A percentile compares a stretch with the other conserved stretches of the same genome.
phyloP scores from a whole-genome alignment of 2,329 filamentous ascomycete species.

The Teratosphaeria epicoccoides region DNA sequence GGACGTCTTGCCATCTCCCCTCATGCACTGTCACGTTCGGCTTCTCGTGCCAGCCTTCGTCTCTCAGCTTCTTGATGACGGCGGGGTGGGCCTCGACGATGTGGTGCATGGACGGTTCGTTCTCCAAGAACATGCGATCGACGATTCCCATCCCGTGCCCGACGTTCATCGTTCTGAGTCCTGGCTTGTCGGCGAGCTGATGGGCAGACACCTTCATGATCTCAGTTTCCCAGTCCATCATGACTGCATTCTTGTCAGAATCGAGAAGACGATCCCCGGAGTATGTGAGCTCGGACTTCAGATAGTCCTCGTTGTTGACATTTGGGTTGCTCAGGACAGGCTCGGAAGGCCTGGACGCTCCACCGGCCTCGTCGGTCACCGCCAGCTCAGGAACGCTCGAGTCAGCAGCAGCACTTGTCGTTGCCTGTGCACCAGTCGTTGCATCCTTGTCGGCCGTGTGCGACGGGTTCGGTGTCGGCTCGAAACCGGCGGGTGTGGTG shows the following conservation, averaged over 20 bases:
- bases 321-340: constrained; percentile 23
- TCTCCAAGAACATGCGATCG: constrained; percentile 36
- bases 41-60: constrained; percentile 39
- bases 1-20: constrained; percentile 40
- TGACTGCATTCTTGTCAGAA: constrained; percentile 40
- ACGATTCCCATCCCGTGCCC: constrained; percentile 44
- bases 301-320: constrained; percentile 39
- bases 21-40: constrained; percentile 39
- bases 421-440: constrained; percentile 3
- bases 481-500: constrained; percentile 14
- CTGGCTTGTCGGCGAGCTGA: constrained; percentile 28
- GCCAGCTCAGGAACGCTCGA: constrained; percentile 15
- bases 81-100: constrained; percentile 44
- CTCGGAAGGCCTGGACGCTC: constrained; percentile 14
- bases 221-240: constrained; percentile 44
- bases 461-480: constrained; percentile 25
- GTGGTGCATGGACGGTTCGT: constrained; percentile 36
- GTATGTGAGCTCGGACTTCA: constrained; percentile 39
- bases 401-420: constrained; percentile 8
- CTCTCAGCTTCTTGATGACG: constrained; percentile 35
- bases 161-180: constrained; percentile 39
- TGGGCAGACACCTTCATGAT: constrained; percentile 39
- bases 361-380: constrained; percentile 18
- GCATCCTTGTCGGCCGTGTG: constrained; percentile 16
- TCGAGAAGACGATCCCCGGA: constrained; percentile 38